phyloP scores from a whole-genome alignment of 1,284 basidiomycete species.

The Trichosporon inkin region DNA sequence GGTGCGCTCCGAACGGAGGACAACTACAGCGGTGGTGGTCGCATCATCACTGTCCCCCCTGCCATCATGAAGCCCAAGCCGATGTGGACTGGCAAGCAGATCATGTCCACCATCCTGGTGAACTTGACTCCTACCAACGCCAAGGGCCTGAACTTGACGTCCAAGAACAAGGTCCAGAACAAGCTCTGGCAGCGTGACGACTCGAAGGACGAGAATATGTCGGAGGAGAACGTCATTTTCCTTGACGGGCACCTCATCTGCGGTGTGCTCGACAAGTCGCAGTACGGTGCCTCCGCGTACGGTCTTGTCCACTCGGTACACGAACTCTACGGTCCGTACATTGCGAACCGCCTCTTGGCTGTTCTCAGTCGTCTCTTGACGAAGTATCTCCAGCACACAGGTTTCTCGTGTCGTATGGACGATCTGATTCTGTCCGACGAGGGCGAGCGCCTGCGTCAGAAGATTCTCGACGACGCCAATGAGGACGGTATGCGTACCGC shows the following conservation, averaged over 20 bases:
- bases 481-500: slow-evolving; percentile 80
- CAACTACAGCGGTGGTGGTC: slow-evolving; percentile 62
- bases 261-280: slow-evolving; percentile 94
- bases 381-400: slow-evolving; percentile 93
- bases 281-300: slow-evolving; percentile 93
- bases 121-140: slow-evolving; percentile 84
- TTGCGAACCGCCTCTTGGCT: slow-evolving; percentile 86
- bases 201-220: slow-evolving; percentile 49
- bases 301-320: slow-evolving; percentile 98
- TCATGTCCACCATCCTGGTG: slow-evolving; percentile 84
- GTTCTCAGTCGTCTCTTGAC: slow-evolving; percentile 92
- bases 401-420: slow-evolving; percentile 99
- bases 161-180: slow-evolving; percentile 81
- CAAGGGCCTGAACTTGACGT: slow-evolving; percentile 77
- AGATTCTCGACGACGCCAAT: slow-evolving; percentile 65
- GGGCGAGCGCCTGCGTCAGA: slow-evolving; percentile 68
- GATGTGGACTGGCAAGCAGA: slow-evolving; percentile 97
- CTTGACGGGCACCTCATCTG: slow-evolving; percentile 88
- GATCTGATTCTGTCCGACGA: slow-evolving; percentile 83
- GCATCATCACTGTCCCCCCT: slow-evolving; percentile 79
- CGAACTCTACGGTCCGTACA: slow-evolving; percentile 90
- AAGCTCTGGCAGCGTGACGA: slow-evolving; percentile 65
- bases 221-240: slow-evolving; percentile 84
- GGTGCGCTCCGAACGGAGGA: slow-evolving; percentile 90
- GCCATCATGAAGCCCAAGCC: slow-evolving; percentile 86